Evolutionary conservation across 2,329 filamentous ascomycete genomes (phyloP).

Genomic region (Ophiognomonia clavigignenti-juglandacearum): DNA sequence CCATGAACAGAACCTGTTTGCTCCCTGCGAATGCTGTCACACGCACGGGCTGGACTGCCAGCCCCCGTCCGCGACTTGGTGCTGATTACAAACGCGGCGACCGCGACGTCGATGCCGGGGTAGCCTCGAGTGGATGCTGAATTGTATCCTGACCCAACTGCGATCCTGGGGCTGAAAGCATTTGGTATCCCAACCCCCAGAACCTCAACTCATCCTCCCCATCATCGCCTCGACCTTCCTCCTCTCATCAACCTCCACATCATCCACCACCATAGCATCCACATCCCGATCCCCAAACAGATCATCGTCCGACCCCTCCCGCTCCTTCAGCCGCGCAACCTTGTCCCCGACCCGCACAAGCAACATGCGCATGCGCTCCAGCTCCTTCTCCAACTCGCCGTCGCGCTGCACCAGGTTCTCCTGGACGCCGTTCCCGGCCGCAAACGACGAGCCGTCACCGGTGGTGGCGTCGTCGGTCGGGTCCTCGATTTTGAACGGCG

Average conservation of each 20-base stretch:
- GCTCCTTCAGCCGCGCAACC: conserved; percentile 34
- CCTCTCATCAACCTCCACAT: conserved; percentile 34
- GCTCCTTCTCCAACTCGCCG: conserved; percentile 59
- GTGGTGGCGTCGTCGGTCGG: not conserved
- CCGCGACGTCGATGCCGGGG: no score
- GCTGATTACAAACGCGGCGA: no score
- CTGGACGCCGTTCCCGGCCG: conserved; percentile 43
- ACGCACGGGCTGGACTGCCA: no score
- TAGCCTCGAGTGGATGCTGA: no score
- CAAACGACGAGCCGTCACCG: conserved; percentile 13
- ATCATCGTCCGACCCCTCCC: conserved; percentile 4
- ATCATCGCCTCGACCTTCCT: conserved; percentile 38
- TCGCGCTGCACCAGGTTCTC: conserved; percentile 63
- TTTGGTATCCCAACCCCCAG: not conserved
- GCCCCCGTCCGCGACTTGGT: no score
- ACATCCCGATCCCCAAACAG: conserved; percentile 16
- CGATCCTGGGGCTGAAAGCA: no score
- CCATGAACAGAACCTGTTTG: no score
- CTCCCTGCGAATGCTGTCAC: no score
- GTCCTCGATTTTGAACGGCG: conserved; percentile 35
- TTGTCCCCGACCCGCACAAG: conserved; percentile 54
- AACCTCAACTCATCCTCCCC: conserved; percentile 22
- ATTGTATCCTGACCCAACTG: no score
- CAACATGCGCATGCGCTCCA: conserved; percentile 62
- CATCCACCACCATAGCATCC: conserved; percentile 25